Percentiles rank a stretch among this genome's conserved stretches.
Conservation (phyloP, 2,329 filamentous ascomycete species). For the Fusarium sp. region DNA sequence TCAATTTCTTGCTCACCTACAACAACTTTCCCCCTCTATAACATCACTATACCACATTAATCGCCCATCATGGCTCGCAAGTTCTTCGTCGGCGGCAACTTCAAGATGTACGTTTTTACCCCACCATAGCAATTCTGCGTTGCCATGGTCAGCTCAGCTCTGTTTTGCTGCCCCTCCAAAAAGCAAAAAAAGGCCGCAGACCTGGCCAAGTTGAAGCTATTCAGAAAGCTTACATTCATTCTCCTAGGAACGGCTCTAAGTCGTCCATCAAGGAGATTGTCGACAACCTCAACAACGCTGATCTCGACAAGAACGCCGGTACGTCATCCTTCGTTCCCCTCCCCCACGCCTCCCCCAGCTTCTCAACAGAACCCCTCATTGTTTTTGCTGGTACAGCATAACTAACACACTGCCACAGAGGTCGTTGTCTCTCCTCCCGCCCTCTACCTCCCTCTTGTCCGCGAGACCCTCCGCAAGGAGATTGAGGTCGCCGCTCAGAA, state of each 20-base stretch:
- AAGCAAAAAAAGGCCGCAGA: conserved; percentile 50
- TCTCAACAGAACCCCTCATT: conserved; percentile 28
- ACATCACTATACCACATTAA: conserved; percentile 23
- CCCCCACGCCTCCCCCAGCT: conserved; percentile 18
- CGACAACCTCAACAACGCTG: conserved; percentile 86
- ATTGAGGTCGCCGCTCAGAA: conserved; percentile 95
- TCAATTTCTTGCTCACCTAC: conserved; percentile 15
- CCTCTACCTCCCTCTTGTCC: conserved; percentile 90
- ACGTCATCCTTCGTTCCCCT: conserved; percentile 52
- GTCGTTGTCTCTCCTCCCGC: conserved; percentile 93
- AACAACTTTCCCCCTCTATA: conserved; percentile 1
- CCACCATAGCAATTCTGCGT: conserved; percentile 40
- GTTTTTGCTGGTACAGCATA: not conserved
- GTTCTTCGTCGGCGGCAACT: conserved; percentile 99
- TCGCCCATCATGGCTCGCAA: conserved; percentile 85
- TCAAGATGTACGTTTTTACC: conserved; percentile 85
- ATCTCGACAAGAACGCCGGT: conserved; percentile 82
- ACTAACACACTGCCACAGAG: conserved; percentile 70
- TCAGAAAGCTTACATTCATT: conserved; percentile 28
- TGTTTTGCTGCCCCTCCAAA: conserved; percentile 26
- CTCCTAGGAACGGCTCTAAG: conserved; percentile 87
- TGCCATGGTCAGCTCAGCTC: conserved; percentile 21
- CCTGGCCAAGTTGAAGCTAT: conserved; percentile 13
- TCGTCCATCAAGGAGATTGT: conserved; percentile 93
- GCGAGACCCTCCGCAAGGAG: conserved; percentile 79